Evolutionary conservation across 257 asterid genomes (phyloP).

Genomic region (Jacaranda mimosifolia): DNA sequence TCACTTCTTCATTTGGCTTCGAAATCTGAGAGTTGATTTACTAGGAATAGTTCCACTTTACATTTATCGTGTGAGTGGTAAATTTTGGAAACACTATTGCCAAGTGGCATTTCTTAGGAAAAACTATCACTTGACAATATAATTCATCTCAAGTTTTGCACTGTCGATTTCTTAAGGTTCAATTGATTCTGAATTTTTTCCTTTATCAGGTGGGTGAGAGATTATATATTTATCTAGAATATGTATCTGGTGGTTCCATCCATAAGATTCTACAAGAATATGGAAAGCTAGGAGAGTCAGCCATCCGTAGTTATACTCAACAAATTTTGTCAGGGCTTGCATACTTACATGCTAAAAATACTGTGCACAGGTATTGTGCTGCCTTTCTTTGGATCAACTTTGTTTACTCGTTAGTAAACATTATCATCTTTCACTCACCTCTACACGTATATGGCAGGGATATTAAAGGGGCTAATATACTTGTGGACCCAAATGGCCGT

Average conservation of each 20-base stretch:
- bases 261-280: constrained; percentile 92
- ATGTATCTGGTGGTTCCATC: constrained; percentile 97
- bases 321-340: constrained; percentile 97
- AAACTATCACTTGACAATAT: not conserved
- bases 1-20: constrained; percentile 28
- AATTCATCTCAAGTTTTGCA: not conserved
- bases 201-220: constrained; percentile 81
- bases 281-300: constrained; percentile 92
- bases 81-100: constrained; percentile 24
- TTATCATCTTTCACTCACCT: constrained; percentile 12
- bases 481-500: constrained; percentile 96
- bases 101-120: constrained; percentile 12
- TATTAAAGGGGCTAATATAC: constrained; percentile 98
- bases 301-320: constrained; percentile 92
- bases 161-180: constrained; percentile 29
- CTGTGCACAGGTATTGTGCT: constrained; percentile 80
- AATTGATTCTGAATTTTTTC: constrained; percentile 33
- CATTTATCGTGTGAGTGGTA: not conserved
- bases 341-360: constrained; percentile 80
- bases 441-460: constrained; percentile 66
- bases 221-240: constrained; percentile 90
- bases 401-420: constrained; percentile 23
- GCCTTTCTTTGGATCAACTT: constrained; percentile 30
- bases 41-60: not conserved
- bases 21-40: constrained; percentile 32